Percentiles rank a stretch among this genome's conserved stretches.
Evolutionary conservation across 257 asterid species (phyloP).

Genomic region (Ajuga chamaepitys): DNA sequence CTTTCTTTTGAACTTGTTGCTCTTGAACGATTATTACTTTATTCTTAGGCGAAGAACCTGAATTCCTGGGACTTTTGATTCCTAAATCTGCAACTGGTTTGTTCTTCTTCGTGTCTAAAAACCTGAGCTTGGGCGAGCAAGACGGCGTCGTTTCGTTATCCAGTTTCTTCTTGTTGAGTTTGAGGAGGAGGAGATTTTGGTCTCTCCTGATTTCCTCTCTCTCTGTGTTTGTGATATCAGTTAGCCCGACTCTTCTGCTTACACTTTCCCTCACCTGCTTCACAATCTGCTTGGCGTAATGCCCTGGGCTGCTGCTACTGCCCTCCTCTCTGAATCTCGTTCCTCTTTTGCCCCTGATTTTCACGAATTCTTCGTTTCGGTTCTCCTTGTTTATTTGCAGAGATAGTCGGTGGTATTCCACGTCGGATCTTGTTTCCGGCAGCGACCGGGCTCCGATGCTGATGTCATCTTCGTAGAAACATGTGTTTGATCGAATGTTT

Average conservation of each 20-base stretch:
- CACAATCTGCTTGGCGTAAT: slow-evolving; percentile 56
- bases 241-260: slow-evolving; percentile 44
- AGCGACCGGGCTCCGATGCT: slow-evolving; percentile 45
- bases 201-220: slow-evolving; percentile 25
- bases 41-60: slow-evolving; percentile 17
- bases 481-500: slow-evolving; percentile 9
- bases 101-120: slow-evolving; percentile 30
- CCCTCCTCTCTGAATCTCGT: neutral
- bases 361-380: slow-evolving; percentile 12
- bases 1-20: slow-evolving; percentile 9
- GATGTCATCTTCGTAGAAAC: slow-evolving; percentile 32
- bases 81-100: slow-evolving; percentile 9
- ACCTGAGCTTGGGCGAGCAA: slow-evolving; percentile 38
- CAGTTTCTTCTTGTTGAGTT: slow-evolving; percentile 25
- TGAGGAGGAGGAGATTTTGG: slow-evolving; percentile 41
- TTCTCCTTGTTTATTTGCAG: slow-evolving; percentile 64
- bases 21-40: neutral
- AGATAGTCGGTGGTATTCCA: slow-evolving; percentile 54
- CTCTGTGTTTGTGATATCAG: slow-evolving; percentile 52
- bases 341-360: slow-evolving; percentile 21
- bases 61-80: slow-evolving; percentile 24
- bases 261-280: slow-evolving; percentile 58
- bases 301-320: slow-evolving; percentile 31
- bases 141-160: slow-evolving; percentile 25
- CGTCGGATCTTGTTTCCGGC: slow-evolving; percentile 79